Percentiles rank a stretch among this genome's conserved stretches.
Evolutionary conservation across 208 protist species (phyloP).

Genomic region (Crithidia mellificae): DNA sequence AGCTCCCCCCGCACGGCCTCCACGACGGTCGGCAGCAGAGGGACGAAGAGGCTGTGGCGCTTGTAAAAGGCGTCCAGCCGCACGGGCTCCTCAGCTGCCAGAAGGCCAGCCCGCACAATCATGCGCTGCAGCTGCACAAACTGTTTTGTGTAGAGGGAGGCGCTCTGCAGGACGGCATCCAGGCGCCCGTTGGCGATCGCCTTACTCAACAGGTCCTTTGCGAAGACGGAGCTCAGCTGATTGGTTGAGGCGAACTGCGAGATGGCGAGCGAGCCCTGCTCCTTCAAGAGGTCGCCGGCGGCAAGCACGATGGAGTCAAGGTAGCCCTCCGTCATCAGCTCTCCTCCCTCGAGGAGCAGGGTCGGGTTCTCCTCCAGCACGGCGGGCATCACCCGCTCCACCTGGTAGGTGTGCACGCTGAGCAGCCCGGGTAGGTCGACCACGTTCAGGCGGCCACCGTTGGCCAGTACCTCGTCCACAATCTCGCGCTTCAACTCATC

Average conservation of each 20-base stretch:
- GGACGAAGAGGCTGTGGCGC: conserved; percentile 54
- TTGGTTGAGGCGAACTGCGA: conserved; percentile 60
- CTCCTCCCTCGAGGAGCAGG: conserved; percentile 56
- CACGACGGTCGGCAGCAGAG: conserved; percentile 49
- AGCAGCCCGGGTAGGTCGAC: conserved; percentile 69
- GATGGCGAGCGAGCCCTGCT: conserved; percentile 67
- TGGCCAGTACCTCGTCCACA: conserved; percentile 73
- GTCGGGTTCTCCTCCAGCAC: conserved; percentile 56
- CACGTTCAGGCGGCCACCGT: conserved; percentile 74
- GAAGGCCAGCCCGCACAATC: conserved; percentile 66
- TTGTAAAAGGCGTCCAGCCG: conserved; percentile 59
- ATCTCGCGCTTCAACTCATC: conserved; percentile 77
- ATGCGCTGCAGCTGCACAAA: conserved; percentile 67
- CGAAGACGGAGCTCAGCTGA: conserved; percentile 68
- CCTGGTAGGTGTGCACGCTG: conserved; percentile 66
- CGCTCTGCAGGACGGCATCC: conserved; percentile 48
- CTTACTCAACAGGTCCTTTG: conserved; percentile 44
- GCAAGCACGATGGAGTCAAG: conserved; percentile 52
- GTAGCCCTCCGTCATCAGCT: conserved; percentile 74
- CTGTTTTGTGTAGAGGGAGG: conserved; percentile 66
- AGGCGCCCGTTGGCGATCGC: conserved; percentile 46
- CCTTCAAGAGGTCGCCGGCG: conserved; percentile 55
- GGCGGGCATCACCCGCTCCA: conserved; percentile 69
- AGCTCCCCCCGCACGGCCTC: conserved; percentile 41
- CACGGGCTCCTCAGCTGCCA: conserved; percentile 64